Conservation (phyloP, 2,329 filamentous ascomycete genomes). For the Macrophomina tecta region DNA sequence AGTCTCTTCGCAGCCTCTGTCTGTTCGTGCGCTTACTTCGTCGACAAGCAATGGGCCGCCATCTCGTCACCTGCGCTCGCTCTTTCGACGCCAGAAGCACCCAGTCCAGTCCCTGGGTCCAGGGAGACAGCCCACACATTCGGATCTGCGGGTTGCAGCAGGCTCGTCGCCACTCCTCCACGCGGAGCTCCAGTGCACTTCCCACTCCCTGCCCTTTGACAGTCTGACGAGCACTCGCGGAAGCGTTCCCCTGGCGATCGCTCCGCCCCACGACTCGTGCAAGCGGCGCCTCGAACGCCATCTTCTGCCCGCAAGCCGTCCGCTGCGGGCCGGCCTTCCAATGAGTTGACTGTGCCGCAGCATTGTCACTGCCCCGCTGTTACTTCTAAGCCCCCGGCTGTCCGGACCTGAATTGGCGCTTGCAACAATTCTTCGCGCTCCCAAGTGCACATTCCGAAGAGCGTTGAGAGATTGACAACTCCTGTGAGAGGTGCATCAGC, state of each 20-base stretch:
- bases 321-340: background rate
- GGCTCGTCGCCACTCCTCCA: background rate
- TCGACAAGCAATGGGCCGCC: background rate
- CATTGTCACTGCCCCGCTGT: background rate
- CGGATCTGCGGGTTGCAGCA: background rate
- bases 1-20: background rate
- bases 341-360: background rate
- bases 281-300: constrained; percentile 3
- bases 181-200: background rate
- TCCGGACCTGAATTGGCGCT: no score
- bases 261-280: constrained; percentile 11
- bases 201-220: background rate
- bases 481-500: background rate
- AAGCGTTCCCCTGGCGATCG: constrained; percentile 10
- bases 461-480: background rate
- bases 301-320: background rate
- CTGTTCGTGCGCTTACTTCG: background rate
- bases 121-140: background rate
- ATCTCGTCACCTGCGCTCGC: background rate
- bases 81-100: background rate
- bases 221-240: background rate
- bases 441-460: background rate
- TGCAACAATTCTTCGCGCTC: no score
- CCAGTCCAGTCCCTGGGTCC: background rate
- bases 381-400: background rate